Percentiles rank a stretch among this genome's conserved stretches.
Evolutionary conservation across 2,329 filamentous ascomycete genomes (phyloP).

Genomic region (Ascomycota sp.): DNA sequence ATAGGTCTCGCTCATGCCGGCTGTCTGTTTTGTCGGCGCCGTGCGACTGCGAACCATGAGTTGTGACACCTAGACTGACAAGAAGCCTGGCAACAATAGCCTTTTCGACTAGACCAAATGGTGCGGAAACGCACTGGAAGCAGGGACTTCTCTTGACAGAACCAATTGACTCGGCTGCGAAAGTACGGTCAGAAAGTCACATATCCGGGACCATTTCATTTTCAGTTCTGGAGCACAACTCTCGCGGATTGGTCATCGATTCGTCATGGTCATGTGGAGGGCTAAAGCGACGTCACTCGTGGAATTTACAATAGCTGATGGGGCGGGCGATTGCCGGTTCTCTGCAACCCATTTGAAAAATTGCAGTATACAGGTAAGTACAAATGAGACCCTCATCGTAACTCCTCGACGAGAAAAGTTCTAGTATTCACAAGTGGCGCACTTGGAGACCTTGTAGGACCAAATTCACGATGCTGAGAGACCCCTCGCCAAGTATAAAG

Average conservation of each 20-base stretch:
- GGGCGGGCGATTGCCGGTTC: neutral
- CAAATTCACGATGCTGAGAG: slow-evolving; percentile 81
- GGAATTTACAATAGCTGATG: slow-evolving; percentile 23
- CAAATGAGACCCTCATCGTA: too few relatives aligned
- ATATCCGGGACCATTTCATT: slow-evolving; percentile 52
- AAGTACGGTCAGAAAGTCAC: slow-evolving; percentile 31
- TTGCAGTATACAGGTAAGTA: too few relatives aligned
- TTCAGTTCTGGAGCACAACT: slow-evolving; percentile 45
- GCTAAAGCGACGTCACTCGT: slow-evolving; percentile 23
- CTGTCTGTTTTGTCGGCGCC: too few relatives aligned
- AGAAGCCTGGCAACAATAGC: slow-evolving; percentile 43
- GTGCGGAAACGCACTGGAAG: slow-evolving; percentile 73
- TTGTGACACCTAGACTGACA: slow-evolving; percentile 44
- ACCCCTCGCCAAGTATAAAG: slow-evolving; percentile 82
- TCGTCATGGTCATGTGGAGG: slow-evolving; percentile 37
- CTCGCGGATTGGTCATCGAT: slow-evolving; percentile 45
- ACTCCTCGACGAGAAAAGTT: neutral
- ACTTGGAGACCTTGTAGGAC: slow-evolving; percentile 57
- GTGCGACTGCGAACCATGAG: too few relatives aligned
- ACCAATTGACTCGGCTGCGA: slow-evolving; percentile 24
- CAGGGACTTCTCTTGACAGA: slow-evolving; percentile 60
- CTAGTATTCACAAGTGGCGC: slow-evolving; percentile 12
- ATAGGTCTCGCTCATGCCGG: too few relatives aligned
- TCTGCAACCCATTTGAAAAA: too few relatives aligned
- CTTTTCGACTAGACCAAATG: slow-evolving; percentile 70